phyloP scores from a whole-genome alignment of 225 moss, liverwort and hornwort genomes.

The Bryum argenteum region DNA sequence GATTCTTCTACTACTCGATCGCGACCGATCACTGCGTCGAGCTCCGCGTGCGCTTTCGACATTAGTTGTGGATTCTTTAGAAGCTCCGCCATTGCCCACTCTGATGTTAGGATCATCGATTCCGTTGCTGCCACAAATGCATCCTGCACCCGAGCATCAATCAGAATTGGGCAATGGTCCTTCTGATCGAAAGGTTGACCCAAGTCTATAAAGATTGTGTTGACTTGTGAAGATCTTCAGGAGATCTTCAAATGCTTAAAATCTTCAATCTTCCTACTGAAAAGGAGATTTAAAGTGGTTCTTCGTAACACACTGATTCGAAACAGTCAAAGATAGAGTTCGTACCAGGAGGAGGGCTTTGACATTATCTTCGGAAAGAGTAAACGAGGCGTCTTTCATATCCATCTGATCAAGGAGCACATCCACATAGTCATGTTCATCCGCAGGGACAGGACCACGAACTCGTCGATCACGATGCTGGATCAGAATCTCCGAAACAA shows the following conservation, averaged over 20 bases:
- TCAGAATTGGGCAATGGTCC: neutral
- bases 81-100: conserved; percentile 49
- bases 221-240: no score
- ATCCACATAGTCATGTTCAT: conserved; percentile 30
- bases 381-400: neutral
- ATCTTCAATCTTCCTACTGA: no score
- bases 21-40: conserved; percentile 22
- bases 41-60: conserved; percentile 30
- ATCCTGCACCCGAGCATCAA: conserved; percentile 24
- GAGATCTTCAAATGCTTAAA: no score
- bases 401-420: conserved; percentile 45
- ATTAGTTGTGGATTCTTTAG: conserved; percentile 19
- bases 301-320: no score
- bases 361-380: conserved; percentile 29
- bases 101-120: conserved; percentile 24
- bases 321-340: neutral
- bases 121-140: conserved; percentile 39
- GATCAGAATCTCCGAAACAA: conserved; percentile 29
- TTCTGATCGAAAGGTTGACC: no score
- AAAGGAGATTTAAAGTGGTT: no score
- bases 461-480: conserved; percentile 27
- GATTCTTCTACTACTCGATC: conserved; percentile 37
- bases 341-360: conserved; percentile 41
- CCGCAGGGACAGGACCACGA: neutral
- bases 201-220: no score